phyloP scores from a whole-genome alignment of 2,329 filamentous ascomycete species.

The Colletotrichum neosansevieriae region DNA sequence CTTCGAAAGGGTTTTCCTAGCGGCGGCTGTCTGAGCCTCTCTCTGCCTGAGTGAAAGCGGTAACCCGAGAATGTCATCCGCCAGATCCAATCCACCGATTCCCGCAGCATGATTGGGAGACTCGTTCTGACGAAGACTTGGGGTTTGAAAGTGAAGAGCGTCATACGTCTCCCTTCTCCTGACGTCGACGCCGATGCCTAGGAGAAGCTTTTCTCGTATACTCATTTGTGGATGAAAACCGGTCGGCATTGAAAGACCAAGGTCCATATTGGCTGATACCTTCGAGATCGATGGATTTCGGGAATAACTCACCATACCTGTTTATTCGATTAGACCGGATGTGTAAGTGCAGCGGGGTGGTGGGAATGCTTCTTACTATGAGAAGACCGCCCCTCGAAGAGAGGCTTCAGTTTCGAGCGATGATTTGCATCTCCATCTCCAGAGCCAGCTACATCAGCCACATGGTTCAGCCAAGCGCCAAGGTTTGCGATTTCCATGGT shows the following conservation, averaged over 20 bases:
- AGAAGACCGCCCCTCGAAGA: no score
- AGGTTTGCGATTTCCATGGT: no score
- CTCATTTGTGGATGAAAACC: slow-evolving; percentile 7
- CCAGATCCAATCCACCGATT: slow-evolving; percentile 11
- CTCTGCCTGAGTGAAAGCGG: slow-evolving; percentile 4
- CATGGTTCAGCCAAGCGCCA: no score
- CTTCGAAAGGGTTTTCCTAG: neutral
- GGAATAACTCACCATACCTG: neutral
- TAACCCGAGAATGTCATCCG: slow-evolving; percentile 2
- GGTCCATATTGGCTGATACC: neutral
- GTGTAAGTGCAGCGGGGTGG: no score
- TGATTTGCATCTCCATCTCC: no score
- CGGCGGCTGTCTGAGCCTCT: neutral
- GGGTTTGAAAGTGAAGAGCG: neutral
- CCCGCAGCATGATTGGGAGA: neutral
- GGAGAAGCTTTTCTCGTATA: slow-evolving; percentile 17
- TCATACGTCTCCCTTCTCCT: neutral
- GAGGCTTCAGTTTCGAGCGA: no score
- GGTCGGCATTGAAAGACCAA: slow-evolving; percentile 1
- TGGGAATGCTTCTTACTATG: no score
- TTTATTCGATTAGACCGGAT: neutral
- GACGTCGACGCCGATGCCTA: neutral
- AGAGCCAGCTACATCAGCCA: no score
- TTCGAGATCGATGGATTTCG: neutral
- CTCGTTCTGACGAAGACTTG: neutral